Conservation (phyloP, 1,139 yeast species). For the Geotrichum restrictum region DNA sequence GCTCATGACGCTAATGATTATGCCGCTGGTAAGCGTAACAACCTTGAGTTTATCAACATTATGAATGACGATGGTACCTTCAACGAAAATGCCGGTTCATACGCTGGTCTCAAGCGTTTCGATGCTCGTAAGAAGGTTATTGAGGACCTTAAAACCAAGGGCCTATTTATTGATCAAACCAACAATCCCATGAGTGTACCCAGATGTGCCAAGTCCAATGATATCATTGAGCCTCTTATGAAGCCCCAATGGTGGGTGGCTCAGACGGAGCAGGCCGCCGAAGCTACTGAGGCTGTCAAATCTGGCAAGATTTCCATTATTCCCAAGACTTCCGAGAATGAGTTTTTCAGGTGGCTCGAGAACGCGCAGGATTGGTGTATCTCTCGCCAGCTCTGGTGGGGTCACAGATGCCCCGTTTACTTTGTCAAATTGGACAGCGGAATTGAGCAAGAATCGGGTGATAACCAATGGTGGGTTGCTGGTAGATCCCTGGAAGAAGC, state of each 20-base stretch:
- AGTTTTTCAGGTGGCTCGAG: slow-evolving; percentile 93
- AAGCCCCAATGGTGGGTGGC: slow-evolving; percentile 99
- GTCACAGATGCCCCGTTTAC: slow-evolving; percentile 97
- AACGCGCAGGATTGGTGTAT: slow-evolving; percentile 99
- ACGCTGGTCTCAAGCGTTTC: slow-evolving; percentile 86
- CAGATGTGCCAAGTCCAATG: slow-evolving; percentile 91
- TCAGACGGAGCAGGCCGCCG: slow-evolving; percentile 84
- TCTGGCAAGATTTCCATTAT: slow-evolving; percentile 74
- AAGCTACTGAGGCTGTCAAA: slow-evolving; percentile 81
- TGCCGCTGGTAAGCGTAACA: slow-evolving; percentile 90
- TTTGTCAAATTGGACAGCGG: slow-evolving; percentile 55
- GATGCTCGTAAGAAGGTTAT: slow-evolving; percentile 88
- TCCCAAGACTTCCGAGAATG: slow-evolving; percentile 88
- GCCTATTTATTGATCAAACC: slow-evolving; percentile 73
- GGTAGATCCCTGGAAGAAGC: slow-evolving; percentile 85
- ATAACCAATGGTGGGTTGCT: slow-evolving; percentile 83
- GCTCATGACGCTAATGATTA: slow-evolving; percentile 98
- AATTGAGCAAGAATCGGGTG: slow-evolving; percentile 49
- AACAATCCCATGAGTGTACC: slow-evolving; percentile 97
- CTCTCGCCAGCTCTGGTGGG: slow-evolving; percentile 99
- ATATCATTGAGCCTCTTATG: slow-evolving; percentile 89
- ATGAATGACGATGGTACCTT: slow-evolving; percentile 87
- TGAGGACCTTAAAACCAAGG: slow-evolving; percentile 70
- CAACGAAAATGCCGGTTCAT: slow-evolving; percentile 86
- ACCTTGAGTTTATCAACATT: slow-evolving; percentile 82